Evolutionary conservation across 1,284 basidiomycete species (phyloP).

Genomic region (Marasmius sp.): DNA sequence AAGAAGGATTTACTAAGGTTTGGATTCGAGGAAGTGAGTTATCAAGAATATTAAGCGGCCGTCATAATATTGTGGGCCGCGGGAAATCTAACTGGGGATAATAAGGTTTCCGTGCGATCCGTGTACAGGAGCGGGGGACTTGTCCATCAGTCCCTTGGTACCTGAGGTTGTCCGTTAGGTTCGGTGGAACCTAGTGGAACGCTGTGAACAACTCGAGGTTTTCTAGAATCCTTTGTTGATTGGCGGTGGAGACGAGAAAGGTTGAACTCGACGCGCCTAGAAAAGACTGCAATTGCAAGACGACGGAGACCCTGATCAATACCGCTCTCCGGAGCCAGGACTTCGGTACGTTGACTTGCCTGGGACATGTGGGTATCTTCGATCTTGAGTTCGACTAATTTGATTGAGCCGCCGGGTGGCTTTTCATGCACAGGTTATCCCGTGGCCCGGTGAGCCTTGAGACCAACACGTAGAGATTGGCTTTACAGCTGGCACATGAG

Average conservation of each 20-base stretch:
- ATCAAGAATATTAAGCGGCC: neutral
- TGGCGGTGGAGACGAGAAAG: neutral
- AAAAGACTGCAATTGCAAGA: neutral
- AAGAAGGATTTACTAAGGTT: too few species aligned
- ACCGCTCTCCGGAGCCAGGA: too few species aligned
- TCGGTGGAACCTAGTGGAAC: neutral
- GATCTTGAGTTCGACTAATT: too few species aligned
- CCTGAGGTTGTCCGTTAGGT: neutral
- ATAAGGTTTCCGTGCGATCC: neutral
- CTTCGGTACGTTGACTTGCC: too few species aligned
- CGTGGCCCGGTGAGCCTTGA: too few species aligned
- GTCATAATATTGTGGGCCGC: neutral
- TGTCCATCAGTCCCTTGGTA: neutral
- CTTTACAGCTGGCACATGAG: too few species aligned
- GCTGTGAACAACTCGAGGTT: neutral
- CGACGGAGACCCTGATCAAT: neutral
- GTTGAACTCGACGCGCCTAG: neutral
- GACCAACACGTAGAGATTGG: too few species aligned
- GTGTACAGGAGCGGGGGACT: neutral
- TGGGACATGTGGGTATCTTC: too few species aligned
- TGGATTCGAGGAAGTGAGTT: neutral
- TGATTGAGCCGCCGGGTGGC: too few species aligned
- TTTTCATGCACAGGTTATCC: too few species aligned
- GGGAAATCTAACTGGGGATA: slow-evolving; percentile 1
- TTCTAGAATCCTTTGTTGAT: neutral